Conservation (phyloP, 805 yeast genomes). For the Candida corydali region DNA sequence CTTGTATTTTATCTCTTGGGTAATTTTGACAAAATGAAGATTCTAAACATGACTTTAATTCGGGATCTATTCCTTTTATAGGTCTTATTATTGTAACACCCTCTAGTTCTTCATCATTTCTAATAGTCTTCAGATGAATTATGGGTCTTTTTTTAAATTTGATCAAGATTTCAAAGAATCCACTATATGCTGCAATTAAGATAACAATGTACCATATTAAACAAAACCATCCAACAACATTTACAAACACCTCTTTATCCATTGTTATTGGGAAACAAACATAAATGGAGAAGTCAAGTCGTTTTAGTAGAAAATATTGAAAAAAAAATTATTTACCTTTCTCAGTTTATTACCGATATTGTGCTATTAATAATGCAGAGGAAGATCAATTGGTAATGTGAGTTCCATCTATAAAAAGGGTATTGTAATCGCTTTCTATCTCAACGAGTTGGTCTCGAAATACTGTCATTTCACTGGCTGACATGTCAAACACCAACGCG, state of each 20-base stretch:
- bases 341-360: slow-evolving; percentile 4
- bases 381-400: no score
- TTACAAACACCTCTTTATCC: slow-evolving; percentile 1
- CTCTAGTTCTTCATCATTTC: slow-evolving; percentile 15
- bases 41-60: slow-evolving; percentile 61
- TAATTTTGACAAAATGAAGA: slow-evolving; percentile 67
- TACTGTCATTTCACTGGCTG: no score
- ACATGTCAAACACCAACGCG: no score
- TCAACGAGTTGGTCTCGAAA: no score
- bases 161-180: slow-evolving; percentile 34
- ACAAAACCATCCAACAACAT: slow-evolving; percentile 3
- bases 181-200: slow-evolving; percentile 31
- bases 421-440: no score
- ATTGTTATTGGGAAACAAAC: not conserved
- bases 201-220: slow-evolving; percentile 40
- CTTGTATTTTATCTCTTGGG: slow-evolving; percentile 56
- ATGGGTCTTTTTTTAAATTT: slow-evolving; percentile 21
- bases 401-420: no score
- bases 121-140: not conserved
- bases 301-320: no score
- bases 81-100: slow-evolving; percentile 78
- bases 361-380: no score
- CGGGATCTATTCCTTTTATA: slow-evolving; percentile 79
- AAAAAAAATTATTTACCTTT: no score
- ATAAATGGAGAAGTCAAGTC: not conserved